Evolutionary conservation across 768 basidiomycete species (phyloP).

Genomic region (Mycena haematopus): DNA sequence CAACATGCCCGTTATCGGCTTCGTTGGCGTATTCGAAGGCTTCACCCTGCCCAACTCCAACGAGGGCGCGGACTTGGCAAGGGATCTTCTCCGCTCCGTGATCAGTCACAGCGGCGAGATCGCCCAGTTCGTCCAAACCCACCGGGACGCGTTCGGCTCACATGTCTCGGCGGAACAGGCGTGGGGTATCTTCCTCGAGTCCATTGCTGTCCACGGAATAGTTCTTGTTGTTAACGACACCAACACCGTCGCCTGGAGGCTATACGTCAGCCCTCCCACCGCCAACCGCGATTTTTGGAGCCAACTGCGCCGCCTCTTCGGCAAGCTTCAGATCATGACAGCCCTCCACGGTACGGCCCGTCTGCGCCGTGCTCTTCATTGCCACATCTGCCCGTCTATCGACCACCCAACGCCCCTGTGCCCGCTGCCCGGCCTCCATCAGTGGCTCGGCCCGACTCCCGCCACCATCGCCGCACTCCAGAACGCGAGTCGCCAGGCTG

Average conservation of each 20-base stretch:
- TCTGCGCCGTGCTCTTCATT: neutral
- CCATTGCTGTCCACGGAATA: neutral
- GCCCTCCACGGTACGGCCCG: neutral
- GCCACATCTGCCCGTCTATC: slow-evolving; percentile 7
- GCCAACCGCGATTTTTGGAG: neutral
- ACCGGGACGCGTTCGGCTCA: slow-evolving; percentile 1
- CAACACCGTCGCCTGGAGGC: neutral
- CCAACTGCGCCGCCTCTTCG: neutral
- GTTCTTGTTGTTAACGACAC: neutral
- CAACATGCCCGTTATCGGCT: neutral
- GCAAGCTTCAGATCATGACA: neutral
- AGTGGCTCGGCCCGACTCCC: slow-evolving; percentile 11
- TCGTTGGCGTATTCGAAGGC: neutral
- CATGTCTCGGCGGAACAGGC: neutral
- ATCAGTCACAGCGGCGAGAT: neutral
- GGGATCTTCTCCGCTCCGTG: neutral
- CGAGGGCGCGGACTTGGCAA: neutral
- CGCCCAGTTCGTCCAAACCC: neutral
- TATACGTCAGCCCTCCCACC: neutral
- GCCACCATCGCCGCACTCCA: neutral
- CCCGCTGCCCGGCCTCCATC: neutral
- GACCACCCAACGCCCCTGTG: slow-evolving; percentile 19
- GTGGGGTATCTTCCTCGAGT: neutral
- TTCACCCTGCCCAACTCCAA: slow-evolving; percentile 1
- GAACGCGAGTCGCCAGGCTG: neutral